Conservation (phyloP, 2,329 filamentous ascomycete genomes). For the Basipetospora chlamydospora region DNA sequence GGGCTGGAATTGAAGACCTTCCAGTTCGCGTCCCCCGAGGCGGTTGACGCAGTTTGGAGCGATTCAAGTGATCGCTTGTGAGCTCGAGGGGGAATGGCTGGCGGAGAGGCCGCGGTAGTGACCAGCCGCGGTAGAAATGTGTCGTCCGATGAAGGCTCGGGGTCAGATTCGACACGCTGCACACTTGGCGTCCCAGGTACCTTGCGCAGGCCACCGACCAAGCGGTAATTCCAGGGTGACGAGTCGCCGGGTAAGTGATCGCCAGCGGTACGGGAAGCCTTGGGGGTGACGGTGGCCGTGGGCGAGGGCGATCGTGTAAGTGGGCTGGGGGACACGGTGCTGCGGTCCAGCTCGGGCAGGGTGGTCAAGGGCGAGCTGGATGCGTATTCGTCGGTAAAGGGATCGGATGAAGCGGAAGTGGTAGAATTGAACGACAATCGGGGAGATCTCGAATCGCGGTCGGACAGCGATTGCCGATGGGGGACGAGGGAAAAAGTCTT, state of each 20-base stretch:
- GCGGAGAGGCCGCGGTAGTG: too few relatives aligned
- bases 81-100: not conserved
- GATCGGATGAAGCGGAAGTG: constrained; percentile 24
- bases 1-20: constrained; percentile 36
- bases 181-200: constrained; percentile 25
- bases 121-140: not conserved
- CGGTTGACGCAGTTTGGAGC: constrained; percentile 22
- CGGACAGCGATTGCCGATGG: too few relatives aligned
- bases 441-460: constrained; percentile 17
- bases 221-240: constrained; percentile 37
- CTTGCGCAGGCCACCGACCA: constrained; percentile 40
- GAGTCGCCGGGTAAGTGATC: constrained; percentile 10
- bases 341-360: constrained; percentile 24
- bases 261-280: constrained; percentile 10
- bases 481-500: constrained; percentile 41
- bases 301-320: constrained; percentile 17
- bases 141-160: constrained; percentile 1
- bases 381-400: constrained; percentile 29
- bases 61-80: constrained; percentile 17
- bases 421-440: constrained; percentile 30
- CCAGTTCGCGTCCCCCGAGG: constrained; percentile 38
- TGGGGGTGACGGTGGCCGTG: constrained; percentile 12
- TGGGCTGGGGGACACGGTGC: constrained; percentile 20
- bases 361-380: constrained; percentile 34
- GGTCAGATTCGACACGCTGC: constrained; percentile 4